These are phyloP conservation scores for Starmerella cellae DNA, from an alignment of 805 yeast genomes.

Conservation along the genomic window DNA sequence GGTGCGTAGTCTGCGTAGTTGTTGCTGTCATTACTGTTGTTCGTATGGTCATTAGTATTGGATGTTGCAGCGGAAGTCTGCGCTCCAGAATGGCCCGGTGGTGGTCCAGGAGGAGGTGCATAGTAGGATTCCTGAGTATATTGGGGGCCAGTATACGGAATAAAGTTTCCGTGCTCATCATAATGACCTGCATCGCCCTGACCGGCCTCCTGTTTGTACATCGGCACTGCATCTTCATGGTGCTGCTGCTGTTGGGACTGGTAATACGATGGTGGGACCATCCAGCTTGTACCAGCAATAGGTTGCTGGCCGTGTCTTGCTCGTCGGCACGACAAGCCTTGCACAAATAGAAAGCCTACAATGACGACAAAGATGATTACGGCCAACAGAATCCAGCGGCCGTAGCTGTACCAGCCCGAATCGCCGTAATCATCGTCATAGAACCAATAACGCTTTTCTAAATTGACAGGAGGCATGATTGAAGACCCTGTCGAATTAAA, in stretches of 20 bases:
- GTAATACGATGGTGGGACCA: slow-evolving; percentile 67
- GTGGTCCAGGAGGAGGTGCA: not conserved
- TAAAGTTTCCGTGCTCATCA: slow-evolving; percentile 42
- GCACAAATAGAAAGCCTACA: slow-evolving; percentile 15
- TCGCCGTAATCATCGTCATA: not conserved
- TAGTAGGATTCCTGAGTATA: not conserved
- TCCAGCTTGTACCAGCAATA: slow-evolving; percentile 66
- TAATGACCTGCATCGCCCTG: slow-evolving; percentile 59
- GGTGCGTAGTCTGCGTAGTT: too few species aligned
- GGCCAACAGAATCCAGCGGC: slow-evolving; percentile 28
- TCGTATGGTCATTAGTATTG: not conserved
- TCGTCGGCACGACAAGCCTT: slow-evolving; percentile 16
- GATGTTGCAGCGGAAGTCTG: not conserved
- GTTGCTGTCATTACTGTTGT: too few species aligned
- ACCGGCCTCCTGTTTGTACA: slow-evolving; percentile 24
- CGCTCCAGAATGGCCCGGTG: not conserved
- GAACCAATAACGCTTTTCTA: slow-evolving; percentile 1
- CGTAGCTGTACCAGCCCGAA: slow-evolving; percentile 24
- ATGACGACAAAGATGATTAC: slow-evolving; percentile 21
- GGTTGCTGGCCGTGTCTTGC: slow-evolving; percentile 38
- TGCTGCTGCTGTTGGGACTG: slow-evolving; percentile 43
- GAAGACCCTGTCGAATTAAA: too few species aligned
- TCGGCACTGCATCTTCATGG: slow-evolving; percentile 19
- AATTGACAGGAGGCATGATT: not conserved
- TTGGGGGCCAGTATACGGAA: slow-evolving; percentile 2